phyloP scores from a whole-genome alignment of 441 rosid genomes.

The Aquilaria agallochum region DNA sequence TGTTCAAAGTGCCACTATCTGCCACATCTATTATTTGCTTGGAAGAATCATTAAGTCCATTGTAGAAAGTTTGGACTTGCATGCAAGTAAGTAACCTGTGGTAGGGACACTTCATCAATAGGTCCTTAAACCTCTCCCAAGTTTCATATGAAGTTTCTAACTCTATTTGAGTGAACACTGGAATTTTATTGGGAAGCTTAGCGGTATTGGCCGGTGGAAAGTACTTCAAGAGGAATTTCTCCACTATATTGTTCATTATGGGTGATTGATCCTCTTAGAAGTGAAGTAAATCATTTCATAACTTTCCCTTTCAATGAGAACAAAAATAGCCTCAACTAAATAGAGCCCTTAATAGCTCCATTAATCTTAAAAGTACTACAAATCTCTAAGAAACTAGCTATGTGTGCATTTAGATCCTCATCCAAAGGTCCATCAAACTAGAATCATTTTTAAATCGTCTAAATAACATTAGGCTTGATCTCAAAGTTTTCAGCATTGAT shows the following conservation, averaged over 20 bases:
- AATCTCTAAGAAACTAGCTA: not conserved
- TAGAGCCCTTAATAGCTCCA: not conserved
- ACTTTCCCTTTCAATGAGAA: not conserved
- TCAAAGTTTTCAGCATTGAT: not conserved
- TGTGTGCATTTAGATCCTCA: not conserved
- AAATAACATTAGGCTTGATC: not conserved
- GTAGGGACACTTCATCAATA: not conserved
- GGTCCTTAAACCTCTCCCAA: not conserved
- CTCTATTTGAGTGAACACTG: not conserved
- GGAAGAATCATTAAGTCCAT: not conserved
- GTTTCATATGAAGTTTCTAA: constrained; percentile 4
- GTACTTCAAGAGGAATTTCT: not conserved
- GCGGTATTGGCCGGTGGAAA: not conserved
- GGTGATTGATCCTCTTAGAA: not conserved
- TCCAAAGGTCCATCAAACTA: not conserved
- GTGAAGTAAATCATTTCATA: not conserved
- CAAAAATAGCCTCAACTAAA: not conserved
- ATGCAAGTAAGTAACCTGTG: constrained; percentile 9
- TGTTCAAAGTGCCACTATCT: not conserved
- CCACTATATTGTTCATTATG: not conserved
- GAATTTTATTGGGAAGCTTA: constrained; percentile 1
- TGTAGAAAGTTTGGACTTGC: constrained; percentile 2
- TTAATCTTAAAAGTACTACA: not conserved
- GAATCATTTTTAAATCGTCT: not conserved
- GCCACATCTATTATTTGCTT: not conserved